Base-by-base conservation (phyloP, 768 basidiomycete species). In the Solioccasus polychromus region DNA sequence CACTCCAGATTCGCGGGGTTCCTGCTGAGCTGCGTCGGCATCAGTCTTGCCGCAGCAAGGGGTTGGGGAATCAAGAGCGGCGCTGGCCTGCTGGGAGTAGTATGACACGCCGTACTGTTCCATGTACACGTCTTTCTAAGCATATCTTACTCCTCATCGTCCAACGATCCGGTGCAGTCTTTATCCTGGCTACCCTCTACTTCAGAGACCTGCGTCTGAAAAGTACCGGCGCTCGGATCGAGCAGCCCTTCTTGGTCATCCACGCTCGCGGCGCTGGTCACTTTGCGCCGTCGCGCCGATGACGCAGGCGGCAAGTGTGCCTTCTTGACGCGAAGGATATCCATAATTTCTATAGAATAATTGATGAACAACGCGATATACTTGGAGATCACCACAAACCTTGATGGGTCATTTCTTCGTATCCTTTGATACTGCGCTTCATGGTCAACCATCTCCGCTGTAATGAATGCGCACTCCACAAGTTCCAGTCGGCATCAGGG, bases 391-490 rank as follows among this genome's bases (percentile, higher is more conserved):
- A 24, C 34, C 32, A 61, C 72, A 19, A 42, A 85, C 88, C 88
- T 68, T 79, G 75, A 60, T 88, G 85, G 2, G 84, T 76, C 88
- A 91, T 90, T 37, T 86, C 78, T 61, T 89, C 87, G 53, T 78
- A 76, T 17, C 85, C 87, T 60, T 85, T 86, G 47, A 91, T 76
- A 42, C 84, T 69, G 45, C 76, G 73, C 58, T 91, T 91, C 81
- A 91, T 79, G 1, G 84, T 84, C 37, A 82, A 60, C 88, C 88
- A 92, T 39, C 87, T 82, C 30, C 87, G 76, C 53, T 90, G 88
- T 28, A 92, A 69, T 12, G 77, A 72, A 57, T 92, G 89, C 0
- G 86, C 79, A 61, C 88, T 91, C 86, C 86, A 91, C 8, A 88
- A 60, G 55, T 91, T 88, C 88, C 88, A 91, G 47, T 83, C 73